Evolutionary conservation across 2,329 filamentous ascomycete genomes (phyloP).

Genomic region (Fusarium humuli): DNA sequence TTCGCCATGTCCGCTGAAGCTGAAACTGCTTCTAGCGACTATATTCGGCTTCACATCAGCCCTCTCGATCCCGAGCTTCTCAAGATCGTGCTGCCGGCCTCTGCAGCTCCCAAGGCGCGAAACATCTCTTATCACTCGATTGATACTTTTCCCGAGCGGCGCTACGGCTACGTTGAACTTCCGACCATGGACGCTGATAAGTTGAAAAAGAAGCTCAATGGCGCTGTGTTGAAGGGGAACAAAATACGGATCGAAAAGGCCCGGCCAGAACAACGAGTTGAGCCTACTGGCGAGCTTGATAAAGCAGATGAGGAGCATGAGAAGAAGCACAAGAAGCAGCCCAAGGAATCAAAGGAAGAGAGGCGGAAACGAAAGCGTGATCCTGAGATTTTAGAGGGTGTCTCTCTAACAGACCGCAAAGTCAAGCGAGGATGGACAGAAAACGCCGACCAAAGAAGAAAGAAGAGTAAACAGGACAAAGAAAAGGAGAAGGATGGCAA

Average conservation of each 20-base stretch:
- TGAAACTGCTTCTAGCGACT: constrained; percentile 43
- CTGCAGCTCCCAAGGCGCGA: constrained; percentile 73
- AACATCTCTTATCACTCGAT: constrained; percentile 90
- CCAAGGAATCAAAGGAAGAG: constrained; percentile 53
- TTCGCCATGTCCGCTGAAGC: constrained; percentile 45
- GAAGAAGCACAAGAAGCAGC: constrained; percentile 51
- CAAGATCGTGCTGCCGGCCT: constrained; percentile 75
- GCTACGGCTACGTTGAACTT: constrained; percentile 90
- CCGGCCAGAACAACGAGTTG: constrained; percentile 63
- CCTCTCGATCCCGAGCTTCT: constrained; percentile 83
- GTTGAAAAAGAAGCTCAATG: constrained; percentile 90
- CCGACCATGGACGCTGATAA: constrained; percentile 87
- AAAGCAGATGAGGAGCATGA: constrained; percentile 45
- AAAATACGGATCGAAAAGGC: constrained; percentile 90
- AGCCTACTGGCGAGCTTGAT: constrained; percentile 51
- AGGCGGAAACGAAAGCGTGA: constrained; percentile 64
- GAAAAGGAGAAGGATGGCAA: constrained; percentile 60
- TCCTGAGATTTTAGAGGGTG: constrained; percentile 68
- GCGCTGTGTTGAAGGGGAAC: constrained; percentile 82
- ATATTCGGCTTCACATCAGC: constrained; percentile 78
- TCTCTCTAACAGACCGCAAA: constrained; percentile 79
- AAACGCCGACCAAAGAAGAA: constrained; percentile 62
- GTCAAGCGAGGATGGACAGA: constrained; percentile 93
- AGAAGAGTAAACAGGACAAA: constrained; percentile 61
- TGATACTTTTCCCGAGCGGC: constrained; percentile 88